Conservation (phyloP, 352 stramenopile genomes). For the Phytophthora pini region DNA sequence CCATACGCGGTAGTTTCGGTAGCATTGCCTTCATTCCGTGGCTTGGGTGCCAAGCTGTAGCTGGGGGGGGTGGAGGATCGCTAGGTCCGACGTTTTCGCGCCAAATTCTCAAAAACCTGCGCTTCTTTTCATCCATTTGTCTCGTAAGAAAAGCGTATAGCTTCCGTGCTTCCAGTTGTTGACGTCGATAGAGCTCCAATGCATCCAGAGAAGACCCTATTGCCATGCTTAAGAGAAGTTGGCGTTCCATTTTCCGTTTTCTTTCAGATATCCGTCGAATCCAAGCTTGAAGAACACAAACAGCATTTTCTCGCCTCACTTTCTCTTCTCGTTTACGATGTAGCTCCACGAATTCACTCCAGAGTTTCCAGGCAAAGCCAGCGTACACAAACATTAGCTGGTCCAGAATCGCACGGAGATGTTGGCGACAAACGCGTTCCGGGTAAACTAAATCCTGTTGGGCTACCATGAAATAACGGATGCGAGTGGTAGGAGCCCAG, state of each 20-base stretch:
- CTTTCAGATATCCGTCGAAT: constrained; percentile 31
- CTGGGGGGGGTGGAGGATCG: constrained; percentile 24
- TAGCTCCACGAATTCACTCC: constrained; percentile 47
- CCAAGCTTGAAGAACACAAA: constrained; percentile 54
- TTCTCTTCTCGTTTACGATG: constrained; percentile 46
- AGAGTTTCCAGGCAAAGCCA: constrained; percentile 67
- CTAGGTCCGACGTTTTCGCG: constrained; percentile 24
- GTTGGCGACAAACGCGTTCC: constrained; percentile 39
- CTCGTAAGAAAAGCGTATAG: constrained; percentile 49
- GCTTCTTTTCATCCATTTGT: constrained; percentile 42
- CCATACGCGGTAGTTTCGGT: constrained; percentile 54
- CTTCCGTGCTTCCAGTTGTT: constrained; percentile 50
- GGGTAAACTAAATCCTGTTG: constrained; percentile 53
- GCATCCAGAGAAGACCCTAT: constrained; percentile 43
- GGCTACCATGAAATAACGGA: constrained; percentile 65
- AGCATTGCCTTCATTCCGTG: constrained; percentile 60
- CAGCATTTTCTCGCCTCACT: constrained; percentile 28
- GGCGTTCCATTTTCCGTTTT: constrained; percentile 20
- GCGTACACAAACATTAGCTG: constrained; percentile 71
- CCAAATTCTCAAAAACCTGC: constrained; percentile 39
- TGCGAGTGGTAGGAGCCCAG: constrained; percentile 51
- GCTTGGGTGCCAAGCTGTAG: constrained; percentile 67
- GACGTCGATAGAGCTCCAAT: constrained; percentile 51
- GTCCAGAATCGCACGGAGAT: constrained; percentile 55
- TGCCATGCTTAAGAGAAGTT: constrained; percentile 9